Base-by-base conservation (phyloP, 2,329 filamentous ascomycete species). In the Ophiocordyceps sinensis region DNA sequence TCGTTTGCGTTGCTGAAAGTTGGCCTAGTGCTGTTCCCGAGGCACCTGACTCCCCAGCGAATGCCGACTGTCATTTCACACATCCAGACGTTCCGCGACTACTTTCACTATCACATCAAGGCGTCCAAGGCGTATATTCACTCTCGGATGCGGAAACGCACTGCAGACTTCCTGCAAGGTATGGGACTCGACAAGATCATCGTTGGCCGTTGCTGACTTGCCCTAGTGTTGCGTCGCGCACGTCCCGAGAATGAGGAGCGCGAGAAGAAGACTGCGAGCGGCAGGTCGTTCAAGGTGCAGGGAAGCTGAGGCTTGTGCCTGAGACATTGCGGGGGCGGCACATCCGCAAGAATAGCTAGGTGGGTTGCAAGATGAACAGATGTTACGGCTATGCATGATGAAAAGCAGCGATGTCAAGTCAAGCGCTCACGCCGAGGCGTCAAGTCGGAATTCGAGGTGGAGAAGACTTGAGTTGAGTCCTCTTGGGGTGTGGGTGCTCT, bases 41-140 rank as follows among this genome's bases (percentile, higher is more conserved):
- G 91, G 49, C 93, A 99, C 63, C 71, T 99, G 49, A 89, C 87
- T 13, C 78, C 79, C 13, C 86, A 95, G 63, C 78, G 87, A 58
- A 85, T 93, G 67, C 82, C 85, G 45, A 88, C 95, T 50, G 88
- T 93, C 59, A 98, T 99, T 52, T 95, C 88, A 39, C 93, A 98
- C 62, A 96, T 99, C 54, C 93, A 99, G 66, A 99, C 91, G 13
- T 98, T 98, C 84, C 85, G 91, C 51, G 91, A 98, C 60, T 98
- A 98, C 65, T 98, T 99, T 73, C 91, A 99, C 64, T 99, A 99
- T 63, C 91, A 98, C 65, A 98, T 98, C 67, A 98, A 98, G 68
- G 93, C 91, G 28, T 95, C 88, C 47, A 98, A 98, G 72, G 91
- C 93, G 41, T 98, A 95, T 58, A 98, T 98, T 50, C 91, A 98